Conservation (phyloP, 495 filamentous ascomycete genomes). For the Ramalina intermedia region DNA sequence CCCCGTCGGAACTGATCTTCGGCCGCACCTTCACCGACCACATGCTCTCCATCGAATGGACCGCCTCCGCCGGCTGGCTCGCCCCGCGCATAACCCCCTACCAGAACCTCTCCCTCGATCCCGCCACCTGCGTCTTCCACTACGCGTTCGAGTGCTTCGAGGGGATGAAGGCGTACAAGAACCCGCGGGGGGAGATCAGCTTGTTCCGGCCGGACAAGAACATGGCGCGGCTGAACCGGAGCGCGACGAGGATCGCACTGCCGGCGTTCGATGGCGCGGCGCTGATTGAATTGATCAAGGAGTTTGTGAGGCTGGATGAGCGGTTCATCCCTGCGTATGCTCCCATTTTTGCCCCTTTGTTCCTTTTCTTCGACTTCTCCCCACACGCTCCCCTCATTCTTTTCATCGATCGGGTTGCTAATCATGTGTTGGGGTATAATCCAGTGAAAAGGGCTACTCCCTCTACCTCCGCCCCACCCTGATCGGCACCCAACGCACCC, state of each 20-base stretch:
- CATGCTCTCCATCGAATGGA: conserved; percentile 96
- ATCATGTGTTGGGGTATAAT: too few species aligned
- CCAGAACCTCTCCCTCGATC: conserved; percentile 92
- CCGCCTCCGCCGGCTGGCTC: conserved; percentile 64
- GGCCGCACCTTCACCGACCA: conserved; percentile 92
- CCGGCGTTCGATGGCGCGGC: conserved; percentile 61
- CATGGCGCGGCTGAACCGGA: conserved; percentile 86
- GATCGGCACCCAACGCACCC: conserved; percentile 88
- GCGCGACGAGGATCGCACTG: conserved; percentile 76
- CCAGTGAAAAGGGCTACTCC: conserved; percentile 62
- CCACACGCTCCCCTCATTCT: not conserved
- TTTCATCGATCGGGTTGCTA: conserved; percentile 10
- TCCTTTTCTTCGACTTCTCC: not conserved
- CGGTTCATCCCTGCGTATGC: conserved; percentile 70
- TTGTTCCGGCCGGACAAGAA: conserved; percentile 95
- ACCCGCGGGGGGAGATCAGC: conserved; percentile 54
- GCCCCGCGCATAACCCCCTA: conserved; percentile 74
- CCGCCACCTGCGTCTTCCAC: conserved; percentile 93
- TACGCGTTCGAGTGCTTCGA: conserved; percentile 97
- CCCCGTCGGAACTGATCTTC: conserved; percentile 72
- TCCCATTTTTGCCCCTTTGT: not conserved
- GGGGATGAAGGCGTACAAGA: conserved; percentile 97
- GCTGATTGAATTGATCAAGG: conserved; percentile 64
- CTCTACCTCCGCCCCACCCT: conserved; percentile 91
- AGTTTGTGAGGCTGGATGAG: conserved; percentile 65